Evolutionary conservation across 257 asterid species (phyloP), one percentile per base, ranked within the genome.

Genomic region (Solanum pimpinellifolium): DNA sequence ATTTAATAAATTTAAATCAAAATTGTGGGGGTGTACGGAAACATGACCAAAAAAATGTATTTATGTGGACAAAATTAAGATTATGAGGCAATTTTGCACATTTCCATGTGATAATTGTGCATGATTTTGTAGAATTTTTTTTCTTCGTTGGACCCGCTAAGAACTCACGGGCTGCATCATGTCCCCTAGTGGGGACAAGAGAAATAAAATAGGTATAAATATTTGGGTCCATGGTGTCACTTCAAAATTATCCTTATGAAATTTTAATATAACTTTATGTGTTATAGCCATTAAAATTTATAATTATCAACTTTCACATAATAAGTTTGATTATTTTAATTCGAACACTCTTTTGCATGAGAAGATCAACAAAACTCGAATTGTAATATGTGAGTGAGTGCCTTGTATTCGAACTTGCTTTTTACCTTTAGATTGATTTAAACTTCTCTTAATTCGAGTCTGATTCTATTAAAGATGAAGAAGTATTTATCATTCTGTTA

Each of bases 41-140:
- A 47, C 44, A 31, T 9, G 4, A 5, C 2, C 6, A 3, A 80
- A 80, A 80, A 49, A 10, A 10, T 29, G 23, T 5, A 80, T 29
- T 18, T 80, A 80, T 10, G 25, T 29, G 5, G 68, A 27, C 66
- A 16, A 47, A 15, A 78, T 47, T 6, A 18, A 8, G 27, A 29
- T 27, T 80, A 47, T 16, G 10, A 47, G 37, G 23, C 82, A 74
- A 74, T 10, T 20, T 37, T 74, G 81, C 49, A 73, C 11, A 46
- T 25, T 78, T 78, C 42, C 84, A 80, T 47, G 68, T 47, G 85
- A 80, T 27, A 29, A 49, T 80, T 80, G 85, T 49, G 85, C 37
- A 46, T 27, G 47, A 46, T 78, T 78, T 16, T 9, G 4, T 77
- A 25, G 6, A 16, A 14, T 78, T n/a, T 78, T 44, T 2, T 25